phyloP scores from a whole-genome alignment of 164 flowering plant genomes.

The Aristolochia californica region DNA sequence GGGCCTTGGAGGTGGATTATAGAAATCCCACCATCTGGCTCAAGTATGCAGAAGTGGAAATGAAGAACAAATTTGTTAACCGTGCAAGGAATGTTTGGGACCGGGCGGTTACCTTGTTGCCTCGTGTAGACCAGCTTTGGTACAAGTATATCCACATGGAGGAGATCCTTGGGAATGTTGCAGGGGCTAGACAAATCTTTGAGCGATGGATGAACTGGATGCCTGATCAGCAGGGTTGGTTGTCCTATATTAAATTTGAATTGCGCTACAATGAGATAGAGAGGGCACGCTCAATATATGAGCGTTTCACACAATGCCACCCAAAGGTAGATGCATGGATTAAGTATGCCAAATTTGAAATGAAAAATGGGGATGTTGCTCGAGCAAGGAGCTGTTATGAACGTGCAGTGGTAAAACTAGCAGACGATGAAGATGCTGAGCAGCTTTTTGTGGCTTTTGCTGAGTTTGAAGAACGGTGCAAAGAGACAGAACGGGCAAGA shows the following conservation, averaged over 20 bases:
- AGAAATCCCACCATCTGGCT: slow-evolving; percentile 76
- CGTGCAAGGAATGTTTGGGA: slow-evolving; percentile 91
- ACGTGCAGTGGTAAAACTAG: slow-evolving; percentile 59
- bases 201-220: slow-evolving; percentile 91
- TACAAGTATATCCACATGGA: slow-evolving; percentile 96
- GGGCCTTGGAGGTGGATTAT: slow-evolving; percentile 81
- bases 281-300: slow-evolving; percentile 59
- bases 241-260: slow-evolving; percentile 75
- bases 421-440: slow-evolving; percentile 75
- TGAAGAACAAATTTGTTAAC: slow-evolving; percentile 75
- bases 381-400: slow-evolving; percentile 63
- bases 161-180: slow-evolving; percentile 78
- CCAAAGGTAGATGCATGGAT: slow-evolving; percentile 68
- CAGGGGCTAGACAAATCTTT: slow-evolving; percentile 72
- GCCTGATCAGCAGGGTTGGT: slow-evolving; percentile 91
- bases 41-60: slow-evolving; percentile 83
- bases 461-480: slow-evolving; percentile 82
- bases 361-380: slow-evolving; percentile 76
- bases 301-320: slow-evolving; percentile 62
- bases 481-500: slow-evolving; percentile 81
- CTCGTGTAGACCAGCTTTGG: slow-evolving; percentile 87
- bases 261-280: slow-evolving; percentile 67
- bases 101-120: slow-evolving; percentile 57
- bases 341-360: slow-evolving; percentile 82
- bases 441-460: slow-evolving; percentile 80